Conservation (phyloP, 2,329 filamentous ascomycete genomes). For the Paecilomyces variotii region DNA sequence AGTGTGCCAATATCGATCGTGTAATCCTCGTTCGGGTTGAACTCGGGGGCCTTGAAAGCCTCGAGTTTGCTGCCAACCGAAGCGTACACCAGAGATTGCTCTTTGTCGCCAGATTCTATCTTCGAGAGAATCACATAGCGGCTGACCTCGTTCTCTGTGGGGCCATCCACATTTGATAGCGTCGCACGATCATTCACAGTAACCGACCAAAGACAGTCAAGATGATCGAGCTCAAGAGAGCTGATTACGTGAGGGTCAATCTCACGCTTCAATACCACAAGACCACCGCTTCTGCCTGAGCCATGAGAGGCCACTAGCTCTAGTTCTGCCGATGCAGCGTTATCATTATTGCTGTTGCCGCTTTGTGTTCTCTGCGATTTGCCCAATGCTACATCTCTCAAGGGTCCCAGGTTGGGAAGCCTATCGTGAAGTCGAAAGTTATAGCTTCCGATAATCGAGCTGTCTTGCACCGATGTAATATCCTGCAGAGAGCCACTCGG, state of each 20-base stretch:
- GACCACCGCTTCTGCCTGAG: conserved; percentile 52
- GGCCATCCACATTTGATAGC: conserved; percentile 42
- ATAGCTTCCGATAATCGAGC: conserved; percentile 45
- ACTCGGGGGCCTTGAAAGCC: conserved; percentile 73
- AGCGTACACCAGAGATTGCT: conserved; percentile 70
- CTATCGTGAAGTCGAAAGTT: conserved; percentile 69
- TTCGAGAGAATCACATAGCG: conserved; percentile 79
- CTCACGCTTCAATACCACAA: conserved; percentile 70
- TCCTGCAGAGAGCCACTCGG: conserved; percentile 13
- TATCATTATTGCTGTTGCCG: conserved; percentile 39
- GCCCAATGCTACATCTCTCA: conserved; percentile 66
- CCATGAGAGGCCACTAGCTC: conserved; percentile 49
- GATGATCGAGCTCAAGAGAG: conserved; percentile 63
- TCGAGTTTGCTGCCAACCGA: conserved; percentile 67
- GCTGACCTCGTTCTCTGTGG: conserved; percentile 49
- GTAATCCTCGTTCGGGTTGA: conserved; percentile 79
- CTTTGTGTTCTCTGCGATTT: conserved; percentile 40
- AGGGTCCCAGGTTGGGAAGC: conserved; percentile 69
- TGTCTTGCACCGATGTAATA: conserved; percentile 12
- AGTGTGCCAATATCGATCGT: conserved; percentile 82
- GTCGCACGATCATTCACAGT: conserved; percentile 40
- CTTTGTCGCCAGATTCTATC: conserved; percentile 54
- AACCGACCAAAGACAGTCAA: conserved; percentile 75
- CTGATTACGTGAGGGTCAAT: conserved; percentile 66
- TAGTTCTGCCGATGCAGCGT: conserved; percentile 28